Percentiles rank a stretch among this genome's conserved stretches.
Conservation (phyloP, 306 rosid genomes). For the Hylodesmum podocarpum region DNA sequence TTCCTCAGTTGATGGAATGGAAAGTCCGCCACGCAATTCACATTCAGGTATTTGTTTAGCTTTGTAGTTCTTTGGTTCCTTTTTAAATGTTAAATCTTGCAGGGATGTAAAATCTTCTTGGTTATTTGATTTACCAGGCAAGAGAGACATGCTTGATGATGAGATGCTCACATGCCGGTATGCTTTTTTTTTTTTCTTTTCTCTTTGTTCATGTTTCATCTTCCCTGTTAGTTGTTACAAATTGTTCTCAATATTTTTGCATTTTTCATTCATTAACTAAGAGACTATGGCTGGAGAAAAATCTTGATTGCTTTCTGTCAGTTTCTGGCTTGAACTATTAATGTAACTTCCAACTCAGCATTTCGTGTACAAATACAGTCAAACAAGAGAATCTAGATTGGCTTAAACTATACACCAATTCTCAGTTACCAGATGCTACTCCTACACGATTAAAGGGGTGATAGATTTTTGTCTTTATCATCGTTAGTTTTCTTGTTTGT, state of each 20-base stretch:
- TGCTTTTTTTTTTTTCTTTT: slow-evolving; percentile 6
- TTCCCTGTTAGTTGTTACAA: neutral
- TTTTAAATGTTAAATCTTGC: slow-evolving; percentile 10
- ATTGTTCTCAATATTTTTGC: neutral
- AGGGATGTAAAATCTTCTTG: slow-evolving; percentile 7
- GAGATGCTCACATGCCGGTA: slow-evolving; percentile 47
- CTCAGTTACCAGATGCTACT: neutral
- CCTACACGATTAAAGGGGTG: neutral
- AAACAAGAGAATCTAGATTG: slow-evolving; percentile 20
- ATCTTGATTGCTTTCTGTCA: slow-evolving; percentile 16
- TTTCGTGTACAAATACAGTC: slow-evolving; percentile 24
- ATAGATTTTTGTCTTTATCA: slow-evolving; percentile 21
- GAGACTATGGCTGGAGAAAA: slow-evolving; percentile 5
- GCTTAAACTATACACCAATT: neutral
- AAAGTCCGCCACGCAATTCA: slow-evolving; percentile 28
- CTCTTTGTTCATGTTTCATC: neutral
- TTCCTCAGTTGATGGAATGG: slow-evolving; percentile 40
- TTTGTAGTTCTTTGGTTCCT: neutral
- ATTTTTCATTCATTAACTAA: slow-evolving; percentile 10
- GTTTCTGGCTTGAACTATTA: slow-evolving; percentile 12
- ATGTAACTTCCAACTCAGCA: slow-evolving; percentile 18
- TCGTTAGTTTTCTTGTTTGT: slow-evolving; percentile 19
- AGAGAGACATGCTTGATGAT: slow-evolving; percentile 36
- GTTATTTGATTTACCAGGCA: slow-evolving; percentile 36
- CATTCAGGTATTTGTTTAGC: slow-evolving; percentile 26